Conservation (phyloP, 129 eudicot genomes). For the Arctium lappa region DNA sequence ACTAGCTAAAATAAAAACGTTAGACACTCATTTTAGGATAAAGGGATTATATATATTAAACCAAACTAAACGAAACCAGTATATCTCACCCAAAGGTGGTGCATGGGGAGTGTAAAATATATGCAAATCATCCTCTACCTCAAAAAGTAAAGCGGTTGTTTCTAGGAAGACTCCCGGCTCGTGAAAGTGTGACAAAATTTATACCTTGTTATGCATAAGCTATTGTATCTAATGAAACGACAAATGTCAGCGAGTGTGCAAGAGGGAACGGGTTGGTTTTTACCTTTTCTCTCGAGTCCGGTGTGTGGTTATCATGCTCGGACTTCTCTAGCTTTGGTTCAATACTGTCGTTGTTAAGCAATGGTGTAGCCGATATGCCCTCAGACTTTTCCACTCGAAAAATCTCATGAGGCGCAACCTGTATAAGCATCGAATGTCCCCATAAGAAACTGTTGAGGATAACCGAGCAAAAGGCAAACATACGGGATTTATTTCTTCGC, state of each 20-base stretch:
- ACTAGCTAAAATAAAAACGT: no score
- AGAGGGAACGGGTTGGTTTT: not conserved
- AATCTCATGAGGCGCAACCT: constrained; percentile 80
- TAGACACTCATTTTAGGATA: no score
- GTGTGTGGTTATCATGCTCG: constrained; percentile 26
- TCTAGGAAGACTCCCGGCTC: no score
- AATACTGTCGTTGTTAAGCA: constrained; percentile 23
- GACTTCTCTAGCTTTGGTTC: constrained; percentile 36
- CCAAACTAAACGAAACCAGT: no score
- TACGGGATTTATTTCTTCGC: not conserved
- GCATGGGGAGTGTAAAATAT: no score
- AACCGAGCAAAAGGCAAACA: not conserved
- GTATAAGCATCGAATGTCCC: constrained; percentile 2
- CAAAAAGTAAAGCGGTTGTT: no score
- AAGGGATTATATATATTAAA: no score
- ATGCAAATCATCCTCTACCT: no score
- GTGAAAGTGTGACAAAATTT: no score
- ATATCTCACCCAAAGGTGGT: no score
- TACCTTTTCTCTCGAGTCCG: constrained; percentile 46
- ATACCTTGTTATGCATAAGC: no score
- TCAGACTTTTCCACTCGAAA: constrained; percentile 62
- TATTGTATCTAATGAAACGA: no score
- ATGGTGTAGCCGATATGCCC: constrained; percentile 23
- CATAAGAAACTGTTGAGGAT: not conserved
- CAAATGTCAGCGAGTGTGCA: not conserved